A percentile compares a stretch with the other conserved stretches of the same genome.
These are phyloP conservation scores for Bromus sterilis DNA, from an alignment of 176 grass and related monocot species.

Conservation along the genomic window DNA sequence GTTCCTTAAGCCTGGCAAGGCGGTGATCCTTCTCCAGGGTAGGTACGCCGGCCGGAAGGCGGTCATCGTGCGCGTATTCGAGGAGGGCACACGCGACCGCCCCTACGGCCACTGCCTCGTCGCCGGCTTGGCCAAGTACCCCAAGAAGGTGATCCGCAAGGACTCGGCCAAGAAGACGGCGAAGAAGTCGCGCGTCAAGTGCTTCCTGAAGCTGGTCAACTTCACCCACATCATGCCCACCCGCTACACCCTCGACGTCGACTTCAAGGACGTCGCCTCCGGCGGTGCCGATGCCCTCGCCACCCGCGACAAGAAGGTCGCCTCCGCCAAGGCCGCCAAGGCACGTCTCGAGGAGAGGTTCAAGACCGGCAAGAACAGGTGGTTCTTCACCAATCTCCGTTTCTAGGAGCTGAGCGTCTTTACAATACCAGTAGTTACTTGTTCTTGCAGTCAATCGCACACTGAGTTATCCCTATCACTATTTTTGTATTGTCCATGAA, in stretches of 20 bases:
- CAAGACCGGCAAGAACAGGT: conserved; percentile 56
- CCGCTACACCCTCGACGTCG: conserved; percentile 46
- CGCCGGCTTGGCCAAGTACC: conserved; percentile 39
- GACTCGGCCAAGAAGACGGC: conserved; percentile 59
- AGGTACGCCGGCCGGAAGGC: conserved; percentile 42
- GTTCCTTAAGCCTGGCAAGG: conserved; percentile 49
- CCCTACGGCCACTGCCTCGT: conserved; percentile 54
- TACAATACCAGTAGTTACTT: neutral
- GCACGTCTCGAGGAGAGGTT: conserved; percentile 46
- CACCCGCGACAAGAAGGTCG: conserved; percentile 35
- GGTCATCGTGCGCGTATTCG: conserved; percentile 43
- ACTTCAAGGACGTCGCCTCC: conserved; percentile 43
- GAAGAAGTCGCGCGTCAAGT: conserved; percentile 52
- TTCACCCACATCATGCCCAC: conserved; percentile 57
- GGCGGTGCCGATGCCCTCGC: conserved; percentile 18
- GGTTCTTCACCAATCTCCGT: conserved; percentile 60
- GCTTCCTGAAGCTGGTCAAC: conserved; percentile 52
- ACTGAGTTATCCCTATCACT: neutral
- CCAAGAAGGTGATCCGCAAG: conserved; percentile 57
- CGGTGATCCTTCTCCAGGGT: conserved; percentile 48
- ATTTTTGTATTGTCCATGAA: conserved; percentile 3
- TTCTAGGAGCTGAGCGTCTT: conserved; percentile 3
- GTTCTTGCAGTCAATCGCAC: neutral
- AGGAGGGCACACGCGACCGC: conserved; percentile 54
- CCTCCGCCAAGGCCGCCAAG: conserved; percentile 35